A percentile compares a stretch with the other conserved stretches of the same genome.
These are phyloP conservation scores for Gossypium schwendimanii DNA, from an alignment of 441 rosid species.

Conservation along the genomic window DNA sequence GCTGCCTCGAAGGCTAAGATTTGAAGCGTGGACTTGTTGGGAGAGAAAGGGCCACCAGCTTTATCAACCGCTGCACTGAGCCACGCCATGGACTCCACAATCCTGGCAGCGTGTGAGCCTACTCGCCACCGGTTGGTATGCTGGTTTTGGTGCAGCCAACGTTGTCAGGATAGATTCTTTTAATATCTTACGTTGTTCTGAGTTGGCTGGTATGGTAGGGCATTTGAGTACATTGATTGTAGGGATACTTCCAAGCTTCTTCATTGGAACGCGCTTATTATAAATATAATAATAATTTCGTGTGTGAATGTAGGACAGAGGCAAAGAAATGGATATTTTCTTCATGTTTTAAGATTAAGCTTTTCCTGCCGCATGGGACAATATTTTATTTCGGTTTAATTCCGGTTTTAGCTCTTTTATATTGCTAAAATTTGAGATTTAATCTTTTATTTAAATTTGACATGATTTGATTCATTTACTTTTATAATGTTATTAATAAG, in stretches of 20 bases:
- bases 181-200: background rate
- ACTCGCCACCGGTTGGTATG: background rate
- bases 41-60: background rate
- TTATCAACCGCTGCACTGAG: background rate
- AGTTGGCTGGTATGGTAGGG: background rate
- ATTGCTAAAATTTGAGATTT: no score
- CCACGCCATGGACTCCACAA: slow-evolving; percentile 7
- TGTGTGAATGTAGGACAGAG: no score
- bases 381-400: no score
- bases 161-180: background rate
- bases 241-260: slow-evolving; percentile 11
- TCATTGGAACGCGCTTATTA: slow-evolving; percentile 15
- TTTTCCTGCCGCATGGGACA: no score
- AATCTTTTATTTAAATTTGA: no score
- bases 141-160: background rate
- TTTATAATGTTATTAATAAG: no score
- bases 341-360: no score
- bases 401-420: no score
- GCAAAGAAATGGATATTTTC: no score
- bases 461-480: no score
- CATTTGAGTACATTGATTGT: background rate
- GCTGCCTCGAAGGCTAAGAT: slow-evolving; percentile 44
- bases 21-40: slow-evolving; percentile 17
- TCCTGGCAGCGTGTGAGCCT: background rate
- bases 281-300: background rate